Evolutionary conservation across 2,329 filamentous ascomycete genomes (phyloP), one percentile per base, ranked within the genome.

Genomic region (Pseudogymnoascus sp.): DNA sequence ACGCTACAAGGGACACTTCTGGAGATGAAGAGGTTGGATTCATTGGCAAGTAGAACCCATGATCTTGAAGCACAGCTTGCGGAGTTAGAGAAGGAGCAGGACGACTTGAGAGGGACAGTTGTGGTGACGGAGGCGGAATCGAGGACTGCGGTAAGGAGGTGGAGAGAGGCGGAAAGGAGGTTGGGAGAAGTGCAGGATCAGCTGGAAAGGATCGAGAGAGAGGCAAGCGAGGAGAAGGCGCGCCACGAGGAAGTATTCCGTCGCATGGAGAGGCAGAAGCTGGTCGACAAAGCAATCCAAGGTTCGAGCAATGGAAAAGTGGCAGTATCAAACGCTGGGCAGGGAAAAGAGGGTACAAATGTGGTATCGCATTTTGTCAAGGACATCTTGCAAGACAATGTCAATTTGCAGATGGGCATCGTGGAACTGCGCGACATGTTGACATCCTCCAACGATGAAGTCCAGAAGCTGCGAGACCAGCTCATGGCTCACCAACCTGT

Each of bases 281-380:
- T 84, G 31, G 88, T 96, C 54, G 93, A 97, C 73, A 86, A 85
- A 70, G 91, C 96, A 72, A 79, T 97, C 47, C 87, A 89, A 69
- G 86, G 86, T 23, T 90, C 91, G 89, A 88, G 34, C 83, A 91
- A 63, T 80, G 96, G 59, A 14, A 61, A 39, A 61, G 59, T 29
- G n/a, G 40, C 88, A 0, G 81, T 83, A 29, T 88, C 86, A 68
- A 85, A 86, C 2, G 77, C 89, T 42, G 81, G 81, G 3, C 81
- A 82, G 3, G 81, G 83, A 31, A 83, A 83, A 68, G 79, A 78
- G 63, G 81, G 84, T 8, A 85, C 81, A 66, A 86, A 80, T 64
- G 91, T 96, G 39, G 91, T 97, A n/a, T 93, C 91, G 18, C 91
- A 96, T 72, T 97, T 99, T 70, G 95, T 99, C 63, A 91, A 93